Evolutionary conservation across 1,139 yeast genomes (phyloP).

Genomic region (Torulaspora pretoriensis): DNA sequence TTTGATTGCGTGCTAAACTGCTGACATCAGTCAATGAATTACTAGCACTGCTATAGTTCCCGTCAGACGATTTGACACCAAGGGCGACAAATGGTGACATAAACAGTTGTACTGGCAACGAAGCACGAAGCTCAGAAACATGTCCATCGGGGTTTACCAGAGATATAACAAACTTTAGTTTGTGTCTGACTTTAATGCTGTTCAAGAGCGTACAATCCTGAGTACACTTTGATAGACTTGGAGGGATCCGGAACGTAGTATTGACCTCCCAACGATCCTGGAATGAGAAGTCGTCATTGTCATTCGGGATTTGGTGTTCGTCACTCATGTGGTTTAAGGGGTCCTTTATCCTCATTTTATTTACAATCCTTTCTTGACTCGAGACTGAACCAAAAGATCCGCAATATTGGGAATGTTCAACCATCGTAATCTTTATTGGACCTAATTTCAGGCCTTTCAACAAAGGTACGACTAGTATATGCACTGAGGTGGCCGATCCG

Average conservation of each 20-base stretch:
- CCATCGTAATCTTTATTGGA: conserved; percentile 57
- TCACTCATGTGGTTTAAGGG: conserved; percentile 34
- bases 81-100: conserved; percentile 75
- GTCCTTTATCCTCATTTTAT: conserved; percentile 43
- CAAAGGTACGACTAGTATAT: conserved; percentile 71
- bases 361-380: conserved; percentile 56
- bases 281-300: conserved; percentile 18
- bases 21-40: conserved; percentile 19
- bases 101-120: conserved; percentile 58
- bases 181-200: conserved; percentile 55
- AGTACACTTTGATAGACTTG: conserved; percentile 66
- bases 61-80: conserved; percentile 46
- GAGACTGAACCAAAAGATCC: conserved; percentile 51
- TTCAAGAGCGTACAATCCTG: conserved; percentile 74
- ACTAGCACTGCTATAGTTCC: conserved; percentile 19
- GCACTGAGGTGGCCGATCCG: conserved; percentile 72
- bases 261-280: conserved; percentile 78
- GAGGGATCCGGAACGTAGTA: conserved; percentile 58
- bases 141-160: conserved; percentile 60
- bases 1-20: conserved; percentile 19
- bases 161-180: conserved; percentile 53
- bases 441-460: conserved; percentile 79
- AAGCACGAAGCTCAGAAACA: conserved; percentile 63
- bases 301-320: neutral
- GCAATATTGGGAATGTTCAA: conserved; percentile 62